A percentile compares a stretch with the other conserved stretches of the same genome.
These are phyloP conservation scores for Boletus reticulatus DNA, from an alignment of 768 basidiomycete genomes.

Conservation along the genomic window DNA sequence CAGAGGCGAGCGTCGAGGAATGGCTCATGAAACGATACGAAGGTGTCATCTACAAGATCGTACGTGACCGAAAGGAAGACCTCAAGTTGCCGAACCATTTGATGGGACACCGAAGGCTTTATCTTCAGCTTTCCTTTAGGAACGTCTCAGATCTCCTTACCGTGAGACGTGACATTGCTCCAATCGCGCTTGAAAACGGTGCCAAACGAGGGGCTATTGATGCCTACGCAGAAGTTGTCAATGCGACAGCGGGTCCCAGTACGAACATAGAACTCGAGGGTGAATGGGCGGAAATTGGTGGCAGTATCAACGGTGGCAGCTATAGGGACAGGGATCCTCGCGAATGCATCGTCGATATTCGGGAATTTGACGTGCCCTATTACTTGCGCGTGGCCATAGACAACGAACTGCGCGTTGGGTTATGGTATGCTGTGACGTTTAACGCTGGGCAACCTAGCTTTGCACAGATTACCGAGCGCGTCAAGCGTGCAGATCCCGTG, in stretches of 20 bases:
- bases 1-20: conserved; percentile 89
- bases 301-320: conserved; percentile 36
- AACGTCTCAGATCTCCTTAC: conserved; percentile 91
- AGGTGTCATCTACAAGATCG: conserved; percentile 75
- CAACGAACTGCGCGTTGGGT: conserved; percentile 93
- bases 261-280: conserved; percentile 71
- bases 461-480: conserved; percentile 70
- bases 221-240: conserved; percentile 95
- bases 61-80: conserved; percentile 87
- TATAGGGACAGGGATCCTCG: conserved; percentile 75
- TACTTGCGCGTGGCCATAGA: conserved; percentile 99
- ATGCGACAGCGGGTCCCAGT: conserved; percentile 63
- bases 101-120: conserved; percentile 88
- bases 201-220: conserved; percentile 94
- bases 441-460: conserved; percentile 77
- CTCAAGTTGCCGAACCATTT: conserved; percentile 94
- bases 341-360: conserved; percentile 89
- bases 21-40: conserved; percentile 95
- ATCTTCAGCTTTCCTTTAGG: conserved; percentile 84
- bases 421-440: conserved; percentile 95
- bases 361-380: conserved; percentile 97
- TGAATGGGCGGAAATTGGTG: conserved; percentile 51
- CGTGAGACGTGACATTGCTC: conserved; percentile 85
- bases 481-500: conserved; percentile 98
- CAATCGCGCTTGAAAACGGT: conserved; percentile 85